Evolutionary conservation across 257 asterid genomes (phyloP), one percentile per base, ranked within the genome.

Genomic region (Parsonsia alboflavescens): DNA sequence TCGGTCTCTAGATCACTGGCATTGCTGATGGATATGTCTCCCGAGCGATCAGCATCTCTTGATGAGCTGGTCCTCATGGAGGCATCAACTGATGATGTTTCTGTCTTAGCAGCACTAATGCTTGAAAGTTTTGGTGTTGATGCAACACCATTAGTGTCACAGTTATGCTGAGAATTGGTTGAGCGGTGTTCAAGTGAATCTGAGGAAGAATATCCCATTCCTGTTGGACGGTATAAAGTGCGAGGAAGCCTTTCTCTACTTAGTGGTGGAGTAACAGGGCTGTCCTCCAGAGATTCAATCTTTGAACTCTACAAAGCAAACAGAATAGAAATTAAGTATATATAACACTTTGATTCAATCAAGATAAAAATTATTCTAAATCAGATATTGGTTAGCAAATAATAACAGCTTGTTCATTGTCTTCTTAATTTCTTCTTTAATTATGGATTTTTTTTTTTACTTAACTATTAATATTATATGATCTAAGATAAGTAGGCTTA

Each of bases 71-170:
- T 88, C 77, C 93, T 79, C 83, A 88, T 86, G 26, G 98, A 89
- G 44, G 89, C 95, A 80, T 91, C 94, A 74, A 88, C 52, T 3
- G 88, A 84, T 45, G 88, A 82, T 73, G 82, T 76, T 69, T 80
- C 84, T 66, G 84, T 83, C 79, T 79, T 81, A 36, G 81, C 42
- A 36, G 78, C 82, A 58, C 85, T 77, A 67, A 90, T 86, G 83
- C 96, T 93, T 12, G 98, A 93, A 67, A 91, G 91, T 75, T 94
- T 92, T 33, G 99, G 97, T 26, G 97, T 93, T 0, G 98, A 93
- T 61, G 83, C 81, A 19, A 82, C 89, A 2, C 89, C 91, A 57
- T 83, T 87, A 21, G 93, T 84, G 44, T 88, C 95, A 36, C 81
- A 83, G 82, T 88, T 86, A 26, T 88, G 83, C 36, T 87, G 86